phyloP scores from a whole-genome alignment of 1,284 basidiomycete genomes.

The Cryptococcus jaspeensis region DNA sequence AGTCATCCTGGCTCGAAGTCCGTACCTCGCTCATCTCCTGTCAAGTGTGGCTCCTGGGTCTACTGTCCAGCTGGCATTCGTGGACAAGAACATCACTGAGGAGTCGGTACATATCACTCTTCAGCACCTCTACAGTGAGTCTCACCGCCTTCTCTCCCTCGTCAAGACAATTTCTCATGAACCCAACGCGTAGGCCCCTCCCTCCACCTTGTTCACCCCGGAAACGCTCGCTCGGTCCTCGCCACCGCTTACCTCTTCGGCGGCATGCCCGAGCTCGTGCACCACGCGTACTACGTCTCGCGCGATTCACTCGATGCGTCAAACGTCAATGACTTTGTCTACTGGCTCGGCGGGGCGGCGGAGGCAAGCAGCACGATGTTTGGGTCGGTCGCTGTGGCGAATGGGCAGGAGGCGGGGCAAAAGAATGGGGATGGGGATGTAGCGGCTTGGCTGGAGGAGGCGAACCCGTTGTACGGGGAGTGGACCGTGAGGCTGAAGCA shows the following conservation, averaged over 20 bases:
- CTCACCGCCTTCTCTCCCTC: neutral
- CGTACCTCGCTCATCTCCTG: constrained; percentile 80
- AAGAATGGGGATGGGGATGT: neutral
- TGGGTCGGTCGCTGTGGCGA: constrained; percentile 7
- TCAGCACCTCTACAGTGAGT: constrained; percentile 46
- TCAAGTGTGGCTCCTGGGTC: constrained; percentile 60
- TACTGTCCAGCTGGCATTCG: constrained; percentile 69
- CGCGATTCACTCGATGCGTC: constrained; percentile 69
- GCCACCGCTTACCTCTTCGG: constrained; percentile 77
- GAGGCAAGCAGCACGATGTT: constrained; percentile 3
- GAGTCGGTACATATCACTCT: constrained; percentile 46
- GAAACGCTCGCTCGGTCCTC: constrained; percentile 76
- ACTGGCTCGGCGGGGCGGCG: constrained; percentile 54
- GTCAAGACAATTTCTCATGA: neutral
- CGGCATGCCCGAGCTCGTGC: constrained; percentile 76
- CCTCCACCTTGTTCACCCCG: constrained; percentile 57
- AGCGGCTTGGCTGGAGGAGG: constrained; percentile 15
- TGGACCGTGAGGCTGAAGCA: constrained; percentile 33
- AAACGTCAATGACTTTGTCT: constrained; percentile 70
- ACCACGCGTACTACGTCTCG: constrained; percentile 73
- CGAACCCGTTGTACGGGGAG: constrained; percentile 35
- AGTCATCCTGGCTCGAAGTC: constrained; percentile 79
- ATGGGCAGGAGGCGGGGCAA: constrained; percentile 3
- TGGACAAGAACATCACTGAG: constrained; percentile 72
- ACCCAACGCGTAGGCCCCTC: constrained; percentile 23